A percentile compares a stretch with the other conserved stretches of the same genome.
Conservation (phyloP, 345 rosid genomes). For the Cardamine occulta region DNA sequence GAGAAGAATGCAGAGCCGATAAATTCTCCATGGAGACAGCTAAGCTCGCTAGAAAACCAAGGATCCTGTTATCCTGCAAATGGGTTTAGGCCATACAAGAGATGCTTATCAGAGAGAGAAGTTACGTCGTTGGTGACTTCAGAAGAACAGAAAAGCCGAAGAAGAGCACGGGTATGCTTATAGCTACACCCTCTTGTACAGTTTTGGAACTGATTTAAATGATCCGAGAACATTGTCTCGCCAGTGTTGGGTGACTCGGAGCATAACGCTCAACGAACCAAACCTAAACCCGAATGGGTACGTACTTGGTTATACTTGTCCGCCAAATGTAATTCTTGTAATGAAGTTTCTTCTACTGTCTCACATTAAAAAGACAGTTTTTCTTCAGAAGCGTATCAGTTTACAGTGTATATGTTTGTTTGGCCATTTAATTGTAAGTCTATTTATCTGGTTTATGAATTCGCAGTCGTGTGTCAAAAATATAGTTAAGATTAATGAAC, state of each 20-base stretch:
- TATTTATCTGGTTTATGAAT: background rate
- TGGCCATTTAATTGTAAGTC: constrained; percentile 2
- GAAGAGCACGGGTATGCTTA: constrained; percentile 32
- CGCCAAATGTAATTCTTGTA: background rate
- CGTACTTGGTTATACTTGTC: background rate
- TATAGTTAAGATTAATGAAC: background rate
- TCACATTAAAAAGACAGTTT: background rate
- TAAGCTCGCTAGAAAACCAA: constrained; percentile 21
- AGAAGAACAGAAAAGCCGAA: constrained; percentile 47
- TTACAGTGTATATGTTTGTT: constrained; percentile 40
- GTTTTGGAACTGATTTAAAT: constrained; percentile 4
- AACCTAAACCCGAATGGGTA: background rate
- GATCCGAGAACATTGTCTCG: background rate
- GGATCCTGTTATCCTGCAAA: constrained; percentile 15
- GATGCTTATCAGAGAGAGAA: constrained; percentile 66
- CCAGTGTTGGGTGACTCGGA: background rate
- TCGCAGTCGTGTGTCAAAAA: background rate
- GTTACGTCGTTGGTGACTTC: constrained; percentile 43
- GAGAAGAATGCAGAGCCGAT: constrained; percentile 47
- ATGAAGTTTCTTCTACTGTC: constrained; percentile 10
- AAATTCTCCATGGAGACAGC: constrained; percentile 42
- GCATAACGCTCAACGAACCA: background rate
- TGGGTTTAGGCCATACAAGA: constrained; percentile 75
- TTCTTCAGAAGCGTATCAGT: constrained; percentile 28
- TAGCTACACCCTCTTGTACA: constrained; percentile 14